These are phyloP conservation scores for Diaporthe caulivora DNA, from an alignment of 2,329 filamentous ascomycete genomes.

Conservation along the genomic window DNA sequence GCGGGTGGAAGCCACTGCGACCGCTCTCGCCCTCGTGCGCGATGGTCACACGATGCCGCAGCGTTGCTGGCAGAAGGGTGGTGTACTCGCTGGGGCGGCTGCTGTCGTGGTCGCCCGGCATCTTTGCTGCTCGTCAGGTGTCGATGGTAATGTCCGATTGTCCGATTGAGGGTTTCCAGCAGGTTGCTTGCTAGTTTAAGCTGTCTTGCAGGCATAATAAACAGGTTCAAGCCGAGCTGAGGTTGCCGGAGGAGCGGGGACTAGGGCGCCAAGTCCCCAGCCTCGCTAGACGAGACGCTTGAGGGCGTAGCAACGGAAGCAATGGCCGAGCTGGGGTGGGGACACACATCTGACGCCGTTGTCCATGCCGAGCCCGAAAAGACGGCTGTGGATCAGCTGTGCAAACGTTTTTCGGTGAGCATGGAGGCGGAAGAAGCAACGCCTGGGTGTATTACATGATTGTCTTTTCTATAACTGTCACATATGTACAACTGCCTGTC, in stretches of 20 bases:
- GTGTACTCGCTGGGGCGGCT: constrained; percentile 21
- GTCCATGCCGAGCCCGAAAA: background rate
- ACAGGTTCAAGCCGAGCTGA: background rate
- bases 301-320: constrained; percentile 3
- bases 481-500: background rate
- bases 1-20: constrained; percentile 70
- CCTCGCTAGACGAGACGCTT: constrained; percentile 11
- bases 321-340: background rate
- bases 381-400: background rate
- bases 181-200: background rate
- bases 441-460: no score
- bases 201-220: background rate
- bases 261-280: background rate
- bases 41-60: constrained; percentile 40
- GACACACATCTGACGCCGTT: background rate
- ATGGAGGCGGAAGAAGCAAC: no score
- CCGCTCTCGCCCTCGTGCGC: constrained; percentile 73
- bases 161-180: no score
- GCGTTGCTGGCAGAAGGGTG: constrained; percentile 2
- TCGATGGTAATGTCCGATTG: background rate
- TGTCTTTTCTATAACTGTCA: no score
- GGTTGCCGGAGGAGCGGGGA: background rate
- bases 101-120: background rate
- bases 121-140: background rate
- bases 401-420: no score